Conservation (phyloP, 2,329 filamentous ascomycete genomes). For the Nigrospora sphaerica region DNA sequence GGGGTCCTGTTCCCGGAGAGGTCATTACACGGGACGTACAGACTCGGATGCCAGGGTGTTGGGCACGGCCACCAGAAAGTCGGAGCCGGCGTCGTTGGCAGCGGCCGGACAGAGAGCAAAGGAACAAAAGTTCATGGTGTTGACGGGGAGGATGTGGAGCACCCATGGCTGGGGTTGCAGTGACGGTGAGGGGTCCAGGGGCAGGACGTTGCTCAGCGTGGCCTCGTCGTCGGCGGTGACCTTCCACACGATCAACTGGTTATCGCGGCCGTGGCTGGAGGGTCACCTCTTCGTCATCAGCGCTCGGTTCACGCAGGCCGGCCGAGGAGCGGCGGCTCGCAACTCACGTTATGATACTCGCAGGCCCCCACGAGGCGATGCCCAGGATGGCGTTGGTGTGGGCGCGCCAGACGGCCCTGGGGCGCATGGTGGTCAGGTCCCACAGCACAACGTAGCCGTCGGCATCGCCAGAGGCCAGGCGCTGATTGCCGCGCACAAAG, state of each 20-base stretch:
- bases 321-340: not conserved
- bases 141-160: constrained; percentile 76
- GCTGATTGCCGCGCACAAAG: constrained; percentile 67
- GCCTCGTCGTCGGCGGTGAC: constrained; percentile 54
- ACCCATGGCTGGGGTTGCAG: constrained; percentile 68
- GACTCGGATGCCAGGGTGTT: constrained; percentile 68
- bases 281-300: constrained; percentile 6
- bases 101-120: constrained; percentile 56
- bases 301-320: not conserved
- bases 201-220: constrained; percentile 59
- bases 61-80: constrained; percentile 70
- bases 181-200: constrained; percentile 53
- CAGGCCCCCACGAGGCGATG: constrained; percentile 61
- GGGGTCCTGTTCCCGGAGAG: too few relatives aligned
- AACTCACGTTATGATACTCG: constrained; percentile 76
- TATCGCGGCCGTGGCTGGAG: constrained; percentile 82
- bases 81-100: constrained; percentile 21
- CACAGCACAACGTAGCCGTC: constrained; percentile 85
- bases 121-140: constrained; percentile 91
- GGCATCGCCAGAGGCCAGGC: constrained; percentile 79
- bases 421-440: constrained; percentile 75
- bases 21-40: constrained; percentile 29
- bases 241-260: constrained; percentile 81
- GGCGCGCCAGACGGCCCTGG: constrained; percentile 78
- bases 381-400: constrained; percentile 74